Evolutionary conservation across 441 rosid species (phyloP), one percentile per base, ranked within the genome.

Genomic region (Breynia disticha): DNA sequence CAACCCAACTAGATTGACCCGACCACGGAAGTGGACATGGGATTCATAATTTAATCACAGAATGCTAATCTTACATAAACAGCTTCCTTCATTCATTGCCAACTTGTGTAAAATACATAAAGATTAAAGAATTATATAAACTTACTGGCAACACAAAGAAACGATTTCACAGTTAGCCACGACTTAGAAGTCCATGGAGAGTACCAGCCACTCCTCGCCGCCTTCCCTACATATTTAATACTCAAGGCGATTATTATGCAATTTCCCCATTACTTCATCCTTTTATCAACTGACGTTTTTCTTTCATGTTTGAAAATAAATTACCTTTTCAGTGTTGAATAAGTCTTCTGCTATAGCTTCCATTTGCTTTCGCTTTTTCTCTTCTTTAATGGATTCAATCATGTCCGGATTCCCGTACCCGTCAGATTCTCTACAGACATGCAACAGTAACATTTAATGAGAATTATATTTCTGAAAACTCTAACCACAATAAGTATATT

Each of bases 291-390:
- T 24, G 43, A 52, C 19, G 15, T 16, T 48, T 13, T 11, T 49
- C n/a, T 18, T 35, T 32, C 12, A 15, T 22, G 55, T 12, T 44
- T 12, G 39, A 11, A 11, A 19, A 55, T 38, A 19, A 46, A 54
- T 64, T 49, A 88, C 98, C 91, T 77, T 86, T 63, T 79, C 84
- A 67, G 54, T 70, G 70, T 78, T 73, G 52, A 91, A 91, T 48
- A 91, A 66, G 62, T 91, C 95, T 64, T 91, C 98, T 24, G 94
- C 94, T 62, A 82, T 59, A 57, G 98, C 94, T 72, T 91, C 97
- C 82, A 68, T 65, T 68, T 91, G 83, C 76, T 84, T 88, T 68
- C 90, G 80, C 67, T 67, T 88, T 67, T 77, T 86, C 71, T 91
- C 98, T 80, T 86, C 89, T 66, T 74, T 86, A 64, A 84, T 51